Conservation (phyloP, 1,284 basidiomycete genomes). For the Cryptococcus wingfieldii region DNA sequence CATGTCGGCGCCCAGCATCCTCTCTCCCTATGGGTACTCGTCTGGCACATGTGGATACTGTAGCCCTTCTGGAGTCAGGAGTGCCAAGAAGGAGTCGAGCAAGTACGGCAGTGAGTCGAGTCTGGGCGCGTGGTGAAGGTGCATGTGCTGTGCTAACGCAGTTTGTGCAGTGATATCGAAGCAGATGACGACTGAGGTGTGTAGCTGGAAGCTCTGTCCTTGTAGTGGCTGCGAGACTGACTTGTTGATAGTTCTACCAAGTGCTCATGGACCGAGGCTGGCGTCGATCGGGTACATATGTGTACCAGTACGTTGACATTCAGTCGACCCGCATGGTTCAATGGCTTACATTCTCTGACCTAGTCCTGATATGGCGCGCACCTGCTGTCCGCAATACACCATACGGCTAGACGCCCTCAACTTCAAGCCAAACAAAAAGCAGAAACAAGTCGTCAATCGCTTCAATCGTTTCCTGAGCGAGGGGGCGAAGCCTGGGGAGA, state of each 20-base stretch:
- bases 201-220: neutral
- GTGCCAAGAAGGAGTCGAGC: conserved; percentile 27
- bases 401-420: conserved; percentile 72
- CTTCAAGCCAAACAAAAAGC: conserved; percentile 74
- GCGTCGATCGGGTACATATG: conserved; percentile 76
- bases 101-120: conserved; percentile 50
- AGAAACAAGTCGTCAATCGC: conserved; percentile 65
- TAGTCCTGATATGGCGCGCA: conserved; percentile 72
- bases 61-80: conserved; percentile 40
- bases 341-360: conserved; percentile 45
- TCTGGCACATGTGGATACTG: conserved; percentile 53
- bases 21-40: conserved; percentile 38
- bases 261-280: conserved; percentile 78
- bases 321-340: neutral
- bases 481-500: conserved; percentile 16
- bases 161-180: conserved; percentile 4
- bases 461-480: conserved; percentile 59
- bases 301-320: conserved; percentile 47
- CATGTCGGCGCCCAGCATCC: conserved; percentile 17
- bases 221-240: neutral
- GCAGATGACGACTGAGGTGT: conserved; percentile 10
- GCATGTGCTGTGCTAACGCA: neutral
- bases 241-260: conserved; percentile 46
- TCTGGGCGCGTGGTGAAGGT: neutral
- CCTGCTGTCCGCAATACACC: conserved; percentile 90